A percentile compares a stretch with the other conserved stretches of the same genome.
Evolutionary conservation across 352 stramenopile species (phyloP).

Genomic region (Aphanomyces cochlioides): DNA sequence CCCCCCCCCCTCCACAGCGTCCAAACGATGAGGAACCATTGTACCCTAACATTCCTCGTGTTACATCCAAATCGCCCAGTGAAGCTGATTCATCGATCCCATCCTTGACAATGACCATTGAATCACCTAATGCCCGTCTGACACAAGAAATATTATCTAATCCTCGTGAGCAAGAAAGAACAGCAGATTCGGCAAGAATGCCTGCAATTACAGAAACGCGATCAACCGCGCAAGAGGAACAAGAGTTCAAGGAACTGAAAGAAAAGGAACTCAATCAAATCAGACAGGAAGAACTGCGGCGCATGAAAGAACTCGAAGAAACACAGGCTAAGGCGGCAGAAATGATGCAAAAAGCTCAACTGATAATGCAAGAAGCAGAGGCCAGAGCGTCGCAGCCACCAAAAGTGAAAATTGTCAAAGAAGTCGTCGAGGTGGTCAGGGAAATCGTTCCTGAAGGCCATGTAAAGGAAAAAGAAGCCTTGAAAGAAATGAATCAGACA

Average conservation of each 20-base stretch:
- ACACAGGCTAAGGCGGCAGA: constrained; percentile 64
- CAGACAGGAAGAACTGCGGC: neutral
- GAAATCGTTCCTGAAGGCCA: constrained; percentile 73
- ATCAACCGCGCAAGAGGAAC: neutral
- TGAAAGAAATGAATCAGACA: constrained; percentile 58
- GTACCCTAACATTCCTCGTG: too few species aligned
- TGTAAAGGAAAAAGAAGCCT: constrained; percentile 54
- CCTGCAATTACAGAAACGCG: too few species aligned
- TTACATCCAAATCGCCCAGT: too few species aligned
- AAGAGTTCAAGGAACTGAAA: constrained; percentile 9
- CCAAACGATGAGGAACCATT: neutral
- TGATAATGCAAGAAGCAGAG: constrained; percentile 61
- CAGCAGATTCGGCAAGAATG: neutral
- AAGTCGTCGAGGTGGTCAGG: constrained; percentile 58
- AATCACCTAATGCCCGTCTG: too few species aligned
- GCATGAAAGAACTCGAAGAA: constrained; percentile 42
- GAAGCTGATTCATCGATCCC: too few species aligned
- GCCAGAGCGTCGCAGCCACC: constrained; percentile 38
- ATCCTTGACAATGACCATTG: too few species aligned
- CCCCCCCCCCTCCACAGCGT: neutral
- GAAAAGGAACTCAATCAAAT: constrained; percentile 42
- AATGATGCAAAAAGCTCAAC: constrained; percentile 70
- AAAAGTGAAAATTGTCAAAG: constrained; percentile 49
- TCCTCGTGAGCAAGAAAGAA: neutral
- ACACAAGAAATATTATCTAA: neutral